Percentiles rank a stretch among this genome's conserved stretches.
Evolutionary conservation across 345 rosid species (phyloP).

Genomic region (Eucalyptus pumila): DNA sequence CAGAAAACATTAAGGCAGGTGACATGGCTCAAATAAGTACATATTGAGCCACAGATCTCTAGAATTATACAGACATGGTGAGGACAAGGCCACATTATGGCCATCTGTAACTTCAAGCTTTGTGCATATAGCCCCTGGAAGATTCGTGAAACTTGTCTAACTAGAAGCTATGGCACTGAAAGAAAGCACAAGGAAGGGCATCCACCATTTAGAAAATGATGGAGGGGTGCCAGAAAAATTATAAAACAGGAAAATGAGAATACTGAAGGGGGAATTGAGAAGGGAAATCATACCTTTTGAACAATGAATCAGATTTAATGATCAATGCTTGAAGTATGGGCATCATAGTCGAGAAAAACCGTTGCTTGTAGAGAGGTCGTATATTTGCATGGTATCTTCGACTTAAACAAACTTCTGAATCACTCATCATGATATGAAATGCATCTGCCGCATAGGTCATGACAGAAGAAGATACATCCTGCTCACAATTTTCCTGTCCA

Average conservation of each 20-base stretch:
- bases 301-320: conserved; percentile 27
- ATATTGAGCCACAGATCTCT: neutral
- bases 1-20: neutral
- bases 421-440: conserved; percentile 63
- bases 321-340: conserved; percentile 63
- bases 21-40: neutral
- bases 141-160: neutral
- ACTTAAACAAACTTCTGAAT: conserved; percentile 61
- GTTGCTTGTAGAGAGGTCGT: conserved; percentile 90
- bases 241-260: neutral
- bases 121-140: neutral
- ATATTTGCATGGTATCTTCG: conserved; percentile 58
- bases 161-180: neutral
- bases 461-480: conserved; percentile 18
- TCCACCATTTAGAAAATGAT: neutral
- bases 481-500: conserved; percentile 4
- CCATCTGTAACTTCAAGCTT: neutral
- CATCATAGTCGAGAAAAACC: conserved; percentile 55
- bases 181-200: neutral
- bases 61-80: neutral
- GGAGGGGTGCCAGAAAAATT: neutral
- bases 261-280: neutral
- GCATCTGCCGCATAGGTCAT: conserved; percentile 77
- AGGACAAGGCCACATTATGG: neutral
- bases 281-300: conserved; percentile 32